Conservation (phyloP, 768 basidiomycete species). For the Hebeloma cylindrosporum region DNA sequence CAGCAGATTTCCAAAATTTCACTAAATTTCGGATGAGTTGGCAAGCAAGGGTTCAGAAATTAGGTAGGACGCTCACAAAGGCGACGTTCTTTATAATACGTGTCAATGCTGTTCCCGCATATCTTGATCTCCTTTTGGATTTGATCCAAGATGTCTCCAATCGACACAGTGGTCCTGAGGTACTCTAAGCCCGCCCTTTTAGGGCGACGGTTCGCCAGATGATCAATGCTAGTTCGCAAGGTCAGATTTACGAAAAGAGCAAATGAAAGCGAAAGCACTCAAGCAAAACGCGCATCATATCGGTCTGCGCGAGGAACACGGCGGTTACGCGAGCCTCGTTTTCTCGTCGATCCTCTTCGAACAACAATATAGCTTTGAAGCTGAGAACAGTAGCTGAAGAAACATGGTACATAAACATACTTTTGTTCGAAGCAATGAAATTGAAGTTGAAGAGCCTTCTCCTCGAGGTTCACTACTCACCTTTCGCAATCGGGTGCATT, state of each 20-base stretch:
- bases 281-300: slow-evolving; percentile 21
- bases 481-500: slow-evolving; percentile 18
- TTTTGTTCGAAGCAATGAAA: too few species aligned
- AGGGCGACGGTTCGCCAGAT: neutral
- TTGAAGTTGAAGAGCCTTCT: too few species aligned
- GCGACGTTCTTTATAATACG: slow-evolving; percentile 21
- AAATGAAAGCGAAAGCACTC: slow-evolving; percentile 9
- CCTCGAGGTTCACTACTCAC: slow-evolving; percentile 3
- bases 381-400: slow-evolving; percentile 11
- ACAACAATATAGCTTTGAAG: slow-evolving; percentile 16
- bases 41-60: neutral
- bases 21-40: slow-evolving; percentile 6
- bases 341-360: slow-evolving; percentile 18
- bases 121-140: slow-evolving; percentile 17
- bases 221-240: neutral
- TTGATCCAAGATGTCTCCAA: slow-evolving; percentile 9
- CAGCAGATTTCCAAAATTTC: slow-evolving; percentile 22
- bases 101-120: slow-evolving; percentile 25
- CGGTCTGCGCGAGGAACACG: slow-evolving; percentile 17
- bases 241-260: neutral
- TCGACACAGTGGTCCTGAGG: neutral
- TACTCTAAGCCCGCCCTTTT: neutral
- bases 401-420: neutral
- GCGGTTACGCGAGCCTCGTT: slow-evolving; percentile 17
- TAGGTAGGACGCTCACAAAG: slow-evolving; percentile 14